phyloP scores from a whole-genome alignment of 306 rosid species.

The Vigna angularis region DNA sequence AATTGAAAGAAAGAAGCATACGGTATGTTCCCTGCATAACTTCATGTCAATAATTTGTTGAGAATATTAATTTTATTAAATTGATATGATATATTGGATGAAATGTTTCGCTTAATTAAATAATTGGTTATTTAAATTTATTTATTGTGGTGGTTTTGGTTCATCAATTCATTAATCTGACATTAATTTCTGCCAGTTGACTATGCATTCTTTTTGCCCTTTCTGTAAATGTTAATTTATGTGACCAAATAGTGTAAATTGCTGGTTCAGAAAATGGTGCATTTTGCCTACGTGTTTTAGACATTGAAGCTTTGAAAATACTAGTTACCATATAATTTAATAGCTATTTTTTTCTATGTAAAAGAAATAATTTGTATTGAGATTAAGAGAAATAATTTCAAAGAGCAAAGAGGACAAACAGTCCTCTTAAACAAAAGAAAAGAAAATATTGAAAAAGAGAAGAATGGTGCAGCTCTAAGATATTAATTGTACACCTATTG shows the following conservation, averaged over 20 bases:
- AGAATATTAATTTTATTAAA: conserved; percentile 22
- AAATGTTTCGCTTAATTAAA: conserved; percentile 7
- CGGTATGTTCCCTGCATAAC: conserved; percentile 67
- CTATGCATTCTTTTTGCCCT: conserved; percentile 13
- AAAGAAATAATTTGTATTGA: too few species aligned
- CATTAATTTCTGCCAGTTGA: neutral
- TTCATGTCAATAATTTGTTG: conserved; percentile 30
- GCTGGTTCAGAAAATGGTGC: conserved; percentile 2
- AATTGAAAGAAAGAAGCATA: conserved; percentile 83
- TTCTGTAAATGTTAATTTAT: neutral
- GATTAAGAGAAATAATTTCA: neutral
- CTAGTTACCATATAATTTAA: neutral
- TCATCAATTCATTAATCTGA: conserved; percentile 12
- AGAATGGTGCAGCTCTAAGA: neutral
- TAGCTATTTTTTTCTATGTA: neutral
- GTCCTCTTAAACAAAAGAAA: neutral
- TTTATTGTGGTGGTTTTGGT: conserved; percentile 14
- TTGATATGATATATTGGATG: conserved; percentile 27
- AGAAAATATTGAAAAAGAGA: neutral
- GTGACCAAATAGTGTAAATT: conserved; percentile 17
- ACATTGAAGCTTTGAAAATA: neutral
- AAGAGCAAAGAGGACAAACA: neutral
- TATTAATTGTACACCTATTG: neutral
- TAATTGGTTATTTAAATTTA: neutral
- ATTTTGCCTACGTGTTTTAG: conserved; percentile 2